Base-by-base conservation (phyloP, 1,139 yeast species). In the Zygoascus meyerae region DNA sequence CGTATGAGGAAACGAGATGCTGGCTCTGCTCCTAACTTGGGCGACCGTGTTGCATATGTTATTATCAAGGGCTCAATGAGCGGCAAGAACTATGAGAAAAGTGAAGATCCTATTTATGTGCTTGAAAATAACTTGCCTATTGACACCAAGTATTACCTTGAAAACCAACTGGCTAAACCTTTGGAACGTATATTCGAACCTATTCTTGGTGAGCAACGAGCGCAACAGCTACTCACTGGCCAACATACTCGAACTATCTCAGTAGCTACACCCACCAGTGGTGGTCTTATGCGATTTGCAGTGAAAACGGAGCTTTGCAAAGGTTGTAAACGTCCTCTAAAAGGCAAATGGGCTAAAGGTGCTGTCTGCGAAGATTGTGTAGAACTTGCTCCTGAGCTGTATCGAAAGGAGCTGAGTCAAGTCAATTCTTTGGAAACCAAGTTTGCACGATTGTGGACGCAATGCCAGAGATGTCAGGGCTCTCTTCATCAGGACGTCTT, bases 41-140 rank as follows among this genome's bases (percentile, higher is more conserved):
- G 99, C 47, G 99, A 94, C 64, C 86, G 99, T 70, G 98, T 94
- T 36, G 97, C 97, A 2, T 94, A 92, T 64, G 98, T 94, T 34
- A 90, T 94, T 51, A 83, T 86, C 56, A 78, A 79, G 59, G 86
- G 86, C 43, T 83, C 94, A 0, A 76, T 80, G 10, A 85, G 92
- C 54, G 89, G 84, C 49, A 90, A 89, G 63, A 84, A 90, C 56
- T 94, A 90, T 65, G 96, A 90, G 56, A 89, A 94, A 67, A 89
- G 97, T 0, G 99, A 94, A 65, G 98, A 94, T 63, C 99, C 99
- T 1, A 70, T 92, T 36, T 94, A 79, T 57, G 98, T 90, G 1
- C 72, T 94, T 62, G 97, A 92, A 57, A 83, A 94, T 64, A 86
- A 94, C 21, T 68, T 94, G 47, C 95, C 97, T 2, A 89, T 94